Base-by-base conservation (phyloP, 345 rosid genomes). In the Mangifera indica region DNA sequence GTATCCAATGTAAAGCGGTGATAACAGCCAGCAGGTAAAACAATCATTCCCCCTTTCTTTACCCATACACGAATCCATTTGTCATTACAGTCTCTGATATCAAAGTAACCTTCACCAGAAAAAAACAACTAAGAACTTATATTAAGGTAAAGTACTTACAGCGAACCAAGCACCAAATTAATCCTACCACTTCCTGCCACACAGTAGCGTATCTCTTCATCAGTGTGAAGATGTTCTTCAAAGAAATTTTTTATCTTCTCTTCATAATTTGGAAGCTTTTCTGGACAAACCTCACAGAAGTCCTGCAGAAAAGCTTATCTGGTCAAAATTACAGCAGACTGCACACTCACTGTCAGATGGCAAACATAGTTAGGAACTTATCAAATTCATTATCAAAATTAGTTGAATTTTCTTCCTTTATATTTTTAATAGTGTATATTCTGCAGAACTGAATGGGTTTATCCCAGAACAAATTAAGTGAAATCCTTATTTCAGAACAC, bases 211-310 rank as follows among this genome's bases (percentile, higher is more conserved):
- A 93, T 95, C 93, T 93, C 99, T 73, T 95, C 98, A 81, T 95
- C 98, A 32, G 98, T 95, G 80, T 91, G 99, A 60, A 95, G 82
- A 84, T 93, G 99, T 63, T 95, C 97, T 73, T 95, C 96, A 58
- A 88, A 95, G 75, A 95, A 91, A 74, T 80, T 82, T 72, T 93
- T 95, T 0, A 95, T 92, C 81, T 93, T 95, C 64, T 76, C 89
- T 63, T 93, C 99, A 71, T 93, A 95, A 70, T 93, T 89, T 66
- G 85, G 94, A 32, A 91, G 88, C 83, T 92, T 91, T 79, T 87
- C 93, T 0, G 99, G 93, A 84, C 91, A 92, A 73, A 91, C 94
- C 84, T 92, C 98, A 57, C 90, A 83, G 34, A 92, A 81, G 84
- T 95, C 93, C 97, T 91, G 78, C 48, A 62, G 57, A 58, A 49